Evolutionary conservation across 2,329 filamentous ascomycete genomes (phyloP).

Genomic region (Cryphonectria parasitica): DNA sequence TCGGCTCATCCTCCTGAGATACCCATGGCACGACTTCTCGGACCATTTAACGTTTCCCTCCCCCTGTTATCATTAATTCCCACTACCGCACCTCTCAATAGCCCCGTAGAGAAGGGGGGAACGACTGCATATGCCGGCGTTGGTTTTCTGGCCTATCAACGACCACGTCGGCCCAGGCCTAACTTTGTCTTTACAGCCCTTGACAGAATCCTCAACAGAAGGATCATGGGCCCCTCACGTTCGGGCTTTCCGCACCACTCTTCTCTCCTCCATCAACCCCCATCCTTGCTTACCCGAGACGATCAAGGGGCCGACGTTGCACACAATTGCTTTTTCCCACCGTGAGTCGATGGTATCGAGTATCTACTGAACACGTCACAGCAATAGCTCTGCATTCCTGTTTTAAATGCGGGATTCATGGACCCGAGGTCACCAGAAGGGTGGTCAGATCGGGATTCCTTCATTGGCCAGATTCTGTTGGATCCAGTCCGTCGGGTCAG

Average conservation of each 20-base stretch:
- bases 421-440: not conserved
- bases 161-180: not conserved
- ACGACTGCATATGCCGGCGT: not conserved
- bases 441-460: not conserved
- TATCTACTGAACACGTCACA: not conserved
- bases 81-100: not conserved
- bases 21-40: not conserved
- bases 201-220: not conserved
- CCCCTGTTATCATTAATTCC: not conserved
- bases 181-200: not conserved
- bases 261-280: not conserved
- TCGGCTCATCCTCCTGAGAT: not conserved
- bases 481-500: conserved; percentile 19
- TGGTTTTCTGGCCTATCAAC: not conserved
- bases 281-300: not conserved
- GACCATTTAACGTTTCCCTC: not conserved
- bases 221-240: not conserved
- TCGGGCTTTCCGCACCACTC: not conserved
- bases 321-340: not conserved
- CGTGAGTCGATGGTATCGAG: not conserved
- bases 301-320: not conserved
- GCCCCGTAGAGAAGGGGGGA: not conserved
- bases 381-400: not conserved
- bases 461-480: conserved; percentile 9
- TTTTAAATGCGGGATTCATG: not conserved